phyloP scores from a whole-genome alignment of 768 basidiomycete genomes.

The Tylopilus subfusipes region DNA sequence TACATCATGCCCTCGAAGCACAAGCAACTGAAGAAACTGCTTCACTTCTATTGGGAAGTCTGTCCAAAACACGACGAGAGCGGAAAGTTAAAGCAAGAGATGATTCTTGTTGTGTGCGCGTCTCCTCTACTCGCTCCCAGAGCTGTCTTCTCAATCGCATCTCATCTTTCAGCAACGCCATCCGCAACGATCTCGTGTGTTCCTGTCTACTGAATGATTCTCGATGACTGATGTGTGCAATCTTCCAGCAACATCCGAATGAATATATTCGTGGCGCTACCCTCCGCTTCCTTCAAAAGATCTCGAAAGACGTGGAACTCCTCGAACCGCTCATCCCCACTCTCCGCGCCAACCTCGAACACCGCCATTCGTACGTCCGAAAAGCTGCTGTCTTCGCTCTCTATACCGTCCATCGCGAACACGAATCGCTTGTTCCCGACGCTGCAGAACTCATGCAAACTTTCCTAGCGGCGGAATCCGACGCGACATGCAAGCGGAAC shows the following conservation, averaged over 20 bases:
- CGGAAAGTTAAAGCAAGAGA: constrained; percentile 98
- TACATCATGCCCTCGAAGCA: constrained; percentile 93
- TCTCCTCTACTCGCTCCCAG: constrained; percentile 2
- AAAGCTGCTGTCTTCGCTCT: constrained; percentile 98
- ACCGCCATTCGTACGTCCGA: constrained; percentile 95
- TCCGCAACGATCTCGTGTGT: constrained; percentile 93
- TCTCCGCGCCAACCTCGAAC: constrained; percentile 91
- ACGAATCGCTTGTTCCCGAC: constrained; percentile 93
- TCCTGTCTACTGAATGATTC: background rate
- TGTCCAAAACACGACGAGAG: constrained; percentile 97
- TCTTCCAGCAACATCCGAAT: constrained; percentile 90
- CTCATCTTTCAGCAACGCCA: constrained; percentile 69
- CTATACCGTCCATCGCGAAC: constrained; percentile 90
- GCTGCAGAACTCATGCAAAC: constrained; percentile 94
- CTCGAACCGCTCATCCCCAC: constrained; percentile 95
- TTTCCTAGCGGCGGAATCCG: constrained; percentile 93
- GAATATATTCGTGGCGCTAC: constrained; percentile 99
- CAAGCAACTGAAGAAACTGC: constrained; percentile 94
- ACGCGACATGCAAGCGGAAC: constrained; percentile 95
- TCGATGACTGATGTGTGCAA: background rate
- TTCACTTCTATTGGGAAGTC: constrained; percentile 96
- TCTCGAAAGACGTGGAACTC: constrained; percentile 87
- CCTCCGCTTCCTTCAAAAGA: constrained; percentile 93
- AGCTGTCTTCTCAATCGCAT: constrained; percentile 9
- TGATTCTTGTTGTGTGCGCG: constrained; percentile 96